A percentile compares a stretch with the other conserved stretches of the same genome.
Conservation (phyloP, 108 stramenopile genomes). For the Nitzschia sp. region DNA sequence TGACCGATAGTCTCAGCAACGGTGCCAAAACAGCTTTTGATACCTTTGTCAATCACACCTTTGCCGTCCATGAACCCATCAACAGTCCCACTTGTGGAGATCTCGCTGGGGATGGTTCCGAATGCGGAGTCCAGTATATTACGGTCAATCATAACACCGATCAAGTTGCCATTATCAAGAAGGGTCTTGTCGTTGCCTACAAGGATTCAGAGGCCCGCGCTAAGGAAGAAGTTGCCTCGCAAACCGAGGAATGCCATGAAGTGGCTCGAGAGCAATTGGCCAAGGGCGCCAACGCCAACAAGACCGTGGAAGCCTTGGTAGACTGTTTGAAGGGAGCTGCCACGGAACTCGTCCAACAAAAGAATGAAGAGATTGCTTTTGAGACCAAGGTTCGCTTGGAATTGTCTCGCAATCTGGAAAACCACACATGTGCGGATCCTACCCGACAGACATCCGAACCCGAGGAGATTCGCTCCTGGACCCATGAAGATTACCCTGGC, state of each 20-base stretch:
- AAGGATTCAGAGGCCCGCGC: constrained; percentile 48
- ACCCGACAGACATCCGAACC: constrained; percentile 48
- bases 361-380: constrained; percentile 60
- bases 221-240: constrained; percentile 30
- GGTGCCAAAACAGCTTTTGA: constrained; percentile 45
- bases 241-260: constrained; percentile 43
- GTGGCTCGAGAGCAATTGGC: constrained; percentile 19
- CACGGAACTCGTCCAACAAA: constrained; percentile 13
- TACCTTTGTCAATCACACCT: constrained; percentile 76
- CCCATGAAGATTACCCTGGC: constrained; percentile 17
- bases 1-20: constrained; percentile 27
- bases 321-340: constrained; percentile 29
- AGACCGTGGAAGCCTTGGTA: constrained; percentile 23
- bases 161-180: constrained; percentile 43
- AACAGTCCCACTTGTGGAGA: constrained; percentile 22
- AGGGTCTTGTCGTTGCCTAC: constrained; percentile 10
- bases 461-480: constrained; percentile 17
- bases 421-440: constrained; percentile 75
- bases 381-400: constrained; percentile 44
- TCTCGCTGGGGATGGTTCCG: neutral
- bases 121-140: constrained; percentile 54
- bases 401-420: constrained; percentile 56
- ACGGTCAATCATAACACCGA: constrained; percentile 54
- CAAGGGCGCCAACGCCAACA: constrained; percentile 1
- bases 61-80: constrained; percentile 50